Base-by-base conservation (phyloP, 2,329 filamentous ascomycete species). In the Calycina marina region DNA sequence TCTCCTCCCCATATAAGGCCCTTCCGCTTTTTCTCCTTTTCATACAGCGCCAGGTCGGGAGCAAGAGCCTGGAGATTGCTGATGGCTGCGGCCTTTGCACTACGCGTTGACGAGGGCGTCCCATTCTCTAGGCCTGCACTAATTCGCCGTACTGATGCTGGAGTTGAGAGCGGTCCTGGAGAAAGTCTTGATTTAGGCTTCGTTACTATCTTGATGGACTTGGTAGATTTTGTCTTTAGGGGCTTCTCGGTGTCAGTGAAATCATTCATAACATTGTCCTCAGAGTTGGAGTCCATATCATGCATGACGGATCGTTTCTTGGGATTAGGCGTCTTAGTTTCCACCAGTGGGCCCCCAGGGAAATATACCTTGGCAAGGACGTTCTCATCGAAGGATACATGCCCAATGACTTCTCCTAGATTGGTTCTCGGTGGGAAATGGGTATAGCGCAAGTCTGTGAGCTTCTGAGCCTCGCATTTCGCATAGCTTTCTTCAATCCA, bases 401-500 rank as follows among this genome's bases (percentile, higher is more conserved):
- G 83, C 13, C 90, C 90, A 36, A 93, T 82, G 34, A 96, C 72
- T 55, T 96, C 90, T 31, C 85, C 81, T 4, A 98, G 65, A 51
- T 98, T 96, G 2, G 88, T 96, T 35, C 85, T 71, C 8, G 69
- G 67, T 11, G 90, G 90, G 44, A 96, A 98, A 50, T 85, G 77
- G 1, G 70, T 83, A 52, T 93, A 98, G 40, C 78, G 77, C 6
- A 69, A 63, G 31, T 81, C 71, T 4, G 79, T 78, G 14, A 86
- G 59, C 1, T 72, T 70, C 51, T 83, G 78, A 36, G 78, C 61
- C 49, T 80, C 69, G 60, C 85, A 93, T 52, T 80, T 84, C 2
- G 88, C 84, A 51, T 96, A 98, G 56, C 85, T 92, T 51, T 98
- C 90, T 55, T 98, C 90, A 28, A 98, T 68, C 90, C 90, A 98